Base-by-base conservation (phyloP, 805 yeast genomes). In the Saccharomycopsis amapae region DNA sequence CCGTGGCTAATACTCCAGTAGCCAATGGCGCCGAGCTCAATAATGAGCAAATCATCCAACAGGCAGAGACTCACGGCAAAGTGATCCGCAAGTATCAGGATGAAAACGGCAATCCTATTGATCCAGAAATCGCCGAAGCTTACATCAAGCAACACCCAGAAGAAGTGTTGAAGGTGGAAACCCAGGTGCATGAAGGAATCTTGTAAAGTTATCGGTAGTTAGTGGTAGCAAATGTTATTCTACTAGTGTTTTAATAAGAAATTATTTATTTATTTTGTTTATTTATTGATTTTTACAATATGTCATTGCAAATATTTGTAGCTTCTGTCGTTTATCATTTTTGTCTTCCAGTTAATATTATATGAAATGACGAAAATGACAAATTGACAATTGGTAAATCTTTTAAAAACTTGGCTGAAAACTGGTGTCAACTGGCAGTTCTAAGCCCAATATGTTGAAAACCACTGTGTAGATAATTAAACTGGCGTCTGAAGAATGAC, bases 311-410 rank as follows among this genome's bases (percentile, higher is more conserved):
- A n/a, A n/a, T n/a, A n/a, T n/a, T n/a, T n/a, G n/a, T n/a, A n/a
- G n/a, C n/a, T n/a, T n/a, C n/a, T n/a, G n/a, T n/a, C n/a, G n/a
- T n/a, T n/a, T n/a, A n/a, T n/a, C n/a, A n/a, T n/a, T n/a, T n/a
- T n/a, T n/a, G n/a, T n/a, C n/a, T n/a, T n/a, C n/a, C n/a, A 48
- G 22, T 51, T 51, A 31, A 85, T 64, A 61, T 93, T 93, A 63
- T 81, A 88, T 1, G 90, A 75, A 18, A 81, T 81, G 3, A 86
- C 88, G 96, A 96, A 86, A 18, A 84, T 56, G 2, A 87, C 83
- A 56, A 93, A 93, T 1, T 94, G 79, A 13, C 85, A 62, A 58
- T 93, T 93, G 1, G 96, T 97, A 56, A 89, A 71, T 56, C 97
- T 73, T 61, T 98, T 76, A 1, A 96, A 87, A 2, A 86, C 77